Conservation (phyloP, 805 yeast species). For the Dipodascopsis uninucleata region DNA sequence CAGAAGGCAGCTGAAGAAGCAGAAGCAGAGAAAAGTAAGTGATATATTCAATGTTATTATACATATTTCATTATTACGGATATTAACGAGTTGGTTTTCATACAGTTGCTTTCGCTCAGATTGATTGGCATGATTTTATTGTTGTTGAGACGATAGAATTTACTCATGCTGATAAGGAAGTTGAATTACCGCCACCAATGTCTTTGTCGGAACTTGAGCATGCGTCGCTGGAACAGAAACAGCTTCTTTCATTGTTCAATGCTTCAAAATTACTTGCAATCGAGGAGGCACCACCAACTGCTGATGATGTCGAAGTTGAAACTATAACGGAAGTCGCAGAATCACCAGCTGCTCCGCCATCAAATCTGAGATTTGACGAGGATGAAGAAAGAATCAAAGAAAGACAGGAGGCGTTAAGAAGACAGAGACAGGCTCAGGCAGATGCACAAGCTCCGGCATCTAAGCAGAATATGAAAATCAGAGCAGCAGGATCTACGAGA, state of each 20-base stretch:
- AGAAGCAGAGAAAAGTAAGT: conserved; percentile 35
- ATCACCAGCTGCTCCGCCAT: background rate
- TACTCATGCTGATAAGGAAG: conserved; percentile 55
- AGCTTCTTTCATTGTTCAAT: conserved; percentile 31
- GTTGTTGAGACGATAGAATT: conserved; percentile 68
- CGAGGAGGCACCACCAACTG: conserved; percentile 46
- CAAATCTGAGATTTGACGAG: conserved; percentile 8
- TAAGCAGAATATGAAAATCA: conserved; percentile 43
- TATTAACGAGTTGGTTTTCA: background rate
- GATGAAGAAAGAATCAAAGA: conserved; percentile 17
- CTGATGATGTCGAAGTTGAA: conserved; percentile 15
- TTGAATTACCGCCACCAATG: conserved; percentile 52
- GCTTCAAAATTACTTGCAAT: conserved; percentile 28
- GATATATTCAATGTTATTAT: background rate
- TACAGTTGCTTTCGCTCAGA: conserved; percentile 58
- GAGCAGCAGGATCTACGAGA: conserved; percentile 69
- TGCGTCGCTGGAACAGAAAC: conserved; percentile 56
- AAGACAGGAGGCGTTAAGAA: conserved; percentile 15
- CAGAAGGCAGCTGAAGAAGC: conserved; percentile 39
- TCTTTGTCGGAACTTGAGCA: conserved; percentile 56
- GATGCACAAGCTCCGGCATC: conserved; percentile 22
- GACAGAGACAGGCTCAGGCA: conserved; percentile 26
- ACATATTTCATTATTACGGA: background rate
- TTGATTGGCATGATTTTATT: conserved; percentile 84
- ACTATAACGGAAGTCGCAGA: conserved; percentile 11